Evolutionary conservation across 129 eudicot genomes (phyloP).

Genomic region (Deinandra increscens): DNA sequence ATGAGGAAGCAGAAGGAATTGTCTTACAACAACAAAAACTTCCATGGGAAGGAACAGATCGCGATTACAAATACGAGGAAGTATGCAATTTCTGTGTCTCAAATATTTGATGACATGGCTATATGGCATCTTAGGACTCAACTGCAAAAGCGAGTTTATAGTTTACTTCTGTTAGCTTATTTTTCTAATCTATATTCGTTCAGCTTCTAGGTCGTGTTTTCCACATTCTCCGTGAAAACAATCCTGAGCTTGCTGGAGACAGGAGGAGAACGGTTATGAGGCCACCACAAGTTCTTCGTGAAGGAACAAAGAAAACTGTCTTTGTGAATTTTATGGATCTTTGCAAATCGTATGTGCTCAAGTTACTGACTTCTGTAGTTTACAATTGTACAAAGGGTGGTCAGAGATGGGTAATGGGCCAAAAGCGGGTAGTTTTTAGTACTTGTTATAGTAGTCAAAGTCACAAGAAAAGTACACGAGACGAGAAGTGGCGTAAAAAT

Average conservation of each 20-base stretch:
- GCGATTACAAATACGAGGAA: conserved; percentile 75
- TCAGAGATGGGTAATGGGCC: no score
- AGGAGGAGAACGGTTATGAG: conserved; percentile 83
- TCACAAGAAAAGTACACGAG: no score
- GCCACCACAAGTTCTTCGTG: conserved; percentile 91
- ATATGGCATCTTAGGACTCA: neutral
- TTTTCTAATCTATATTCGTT: conserved; percentile 15
- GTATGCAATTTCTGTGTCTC: conserved; percentile 25
- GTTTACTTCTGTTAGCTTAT: neutral
- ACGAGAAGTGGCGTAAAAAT: no score
- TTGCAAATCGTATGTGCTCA: conserved; percentile 59
- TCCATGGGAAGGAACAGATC: conserved; percentile 82
- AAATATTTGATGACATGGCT: neutral
- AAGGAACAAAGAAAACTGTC: conserved; percentile 92
- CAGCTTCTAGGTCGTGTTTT: conserved; percentile 73
- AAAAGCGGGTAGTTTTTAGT: no score
- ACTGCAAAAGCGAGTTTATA: neutral
- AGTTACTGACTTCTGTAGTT: neutral
- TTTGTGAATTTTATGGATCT: conserved; percentile 83
- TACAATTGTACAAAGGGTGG: neutral
- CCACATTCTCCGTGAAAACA: conserved; percentile 74
- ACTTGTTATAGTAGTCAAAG: no score
- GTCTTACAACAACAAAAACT: conserved; percentile 55
- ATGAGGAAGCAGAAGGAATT: conserved; percentile 60
- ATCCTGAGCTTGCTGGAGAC: conserved; percentile 90